Base-by-base conservation (phyloP, 2,329 filamentous ascomycete species). In the Zymoseptoria pseudotritici region DNA sequence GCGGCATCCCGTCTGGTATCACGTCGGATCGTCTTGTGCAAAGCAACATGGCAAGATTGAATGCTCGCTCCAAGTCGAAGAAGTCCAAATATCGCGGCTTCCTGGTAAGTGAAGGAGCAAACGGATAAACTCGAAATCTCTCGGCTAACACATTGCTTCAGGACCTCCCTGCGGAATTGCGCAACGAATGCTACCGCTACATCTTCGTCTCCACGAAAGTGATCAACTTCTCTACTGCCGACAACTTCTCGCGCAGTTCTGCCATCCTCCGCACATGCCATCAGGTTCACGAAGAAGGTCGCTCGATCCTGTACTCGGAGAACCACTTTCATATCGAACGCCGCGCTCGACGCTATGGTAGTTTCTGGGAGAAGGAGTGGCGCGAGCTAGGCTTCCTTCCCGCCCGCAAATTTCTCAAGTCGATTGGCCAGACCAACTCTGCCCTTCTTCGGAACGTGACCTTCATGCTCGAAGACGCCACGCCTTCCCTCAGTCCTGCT, bases 281-380 rank as follows among this genome's bases (percentile, higher is more conserved):
- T 50, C 70, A 76, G 42, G 72, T 82, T 21, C 62, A 72, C 61
- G 61, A 75, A 31, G 79, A 82, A 71, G 79, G 72, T 21, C 74
- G 77, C 50, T 75, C 71, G 29, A 73, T 82, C 46, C 71, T 82
- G 0, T 82, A 82, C 62, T 73, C 77, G n/a, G 76, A 79, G 62
- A 81, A 82, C 63, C 70, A 67, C 2, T 82, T 82, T 68, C 62
- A 71, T 49, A 78, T 82, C 61, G 69, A 72, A 50, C 75, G 75
- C 46, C 74, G 77, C 7, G 65, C 65, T 13, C 65, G 65, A 22
- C 68, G 70, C 13, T 69, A 66, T 55, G 50, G 73, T 65, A 59
- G 72, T 64, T 42, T 80, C 74, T 71, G 79, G 75, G 71, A 72
- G 73, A 42, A 63, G 69, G 66, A 73, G 19, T 76, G 74, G 59